Conservation (phyloP, 768 basidiomycete species). For the Pleurotus citrinopileatus region DNA sequence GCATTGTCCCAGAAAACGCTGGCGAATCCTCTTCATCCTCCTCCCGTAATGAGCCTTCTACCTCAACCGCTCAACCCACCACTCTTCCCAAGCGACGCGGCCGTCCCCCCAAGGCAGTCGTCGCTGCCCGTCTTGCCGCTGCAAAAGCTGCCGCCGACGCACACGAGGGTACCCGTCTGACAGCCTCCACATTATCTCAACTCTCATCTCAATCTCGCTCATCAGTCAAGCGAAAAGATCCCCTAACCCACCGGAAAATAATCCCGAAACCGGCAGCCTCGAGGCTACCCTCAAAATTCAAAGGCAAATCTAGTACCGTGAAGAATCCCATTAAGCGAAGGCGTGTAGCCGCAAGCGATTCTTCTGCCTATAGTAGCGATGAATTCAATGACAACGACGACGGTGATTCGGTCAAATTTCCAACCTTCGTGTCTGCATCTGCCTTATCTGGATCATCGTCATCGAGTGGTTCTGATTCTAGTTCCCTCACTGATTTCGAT, state of each 20-base stretch:
- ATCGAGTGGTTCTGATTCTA: slow-evolving; percentile 41
- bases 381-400: slow-evolving; percentile 33
- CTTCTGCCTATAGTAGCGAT: slow-evolving; percentile 34
- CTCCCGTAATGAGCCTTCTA: slow-evolving; percentile 15
- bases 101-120: slow-evolving; percentile 50
- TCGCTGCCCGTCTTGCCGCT: slow-evolving; percentile 30
- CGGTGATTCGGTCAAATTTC: slow-evolving; percentile 41
- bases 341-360: slow-evolving; percentile 26
- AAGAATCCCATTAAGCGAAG: slow-evolving; percentile 34
- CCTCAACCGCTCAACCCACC: slow-evolving; percentile 15
- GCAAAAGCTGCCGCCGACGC: slow-evolving; percentile 15
- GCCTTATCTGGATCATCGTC: slow-evolving; percentile 47
- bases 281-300: slow-evolving; percentile 22
- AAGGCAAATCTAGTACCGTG: slow-evolving; percentile 25
- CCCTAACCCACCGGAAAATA: slow-evolving; percentile 14
- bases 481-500: slow-evolving; percentile 38
- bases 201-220: slow-evolving; percentile 9
- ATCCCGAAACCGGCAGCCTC: slow-evolving; percentile 21
- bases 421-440: slow-evolving; percentile 69
- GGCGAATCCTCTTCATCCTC: slow-evolving; percentile 24
- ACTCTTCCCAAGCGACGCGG: slow-evolving; percentile 46
- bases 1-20: slow-evolving; percentile 30
- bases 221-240: slow-evolving; percentile 13
- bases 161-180: slow-evolving; percentile 17
- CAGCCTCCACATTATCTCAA: slow-evolving; percentile 13